A percentile compares a stretch with the other conserved stretches of the same genome.
Conservation (phyloP, 202 grass and related monocot species). For the Carex arenaria region DNA sequence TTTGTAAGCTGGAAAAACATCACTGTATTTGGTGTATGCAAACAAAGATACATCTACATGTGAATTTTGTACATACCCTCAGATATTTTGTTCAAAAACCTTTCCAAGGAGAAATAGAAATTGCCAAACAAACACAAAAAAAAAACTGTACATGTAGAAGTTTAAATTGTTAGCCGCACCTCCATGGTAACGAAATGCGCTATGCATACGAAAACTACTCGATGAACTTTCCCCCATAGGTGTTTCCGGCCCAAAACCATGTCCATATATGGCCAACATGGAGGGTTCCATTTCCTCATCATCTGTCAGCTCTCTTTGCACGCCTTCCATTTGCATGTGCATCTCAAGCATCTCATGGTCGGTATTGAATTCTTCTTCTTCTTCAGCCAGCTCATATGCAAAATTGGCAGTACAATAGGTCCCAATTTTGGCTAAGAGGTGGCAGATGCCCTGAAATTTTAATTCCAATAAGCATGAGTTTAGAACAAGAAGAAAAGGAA, state of each 20-base stretch:
- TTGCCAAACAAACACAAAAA: slow-evolving; percentile 24
- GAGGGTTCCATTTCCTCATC: slow-evolving; percentile 39
- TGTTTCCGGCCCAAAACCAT: slow-evolving; percentile 37
- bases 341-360: slow-evolving; percentile 48
- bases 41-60: neutral
- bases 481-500: neutral
- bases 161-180: slow-evolving; percentile 32
- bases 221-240: slow-evolving; percentile 42
- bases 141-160: neutral
- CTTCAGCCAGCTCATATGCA: slow-evolving; percentile 59
- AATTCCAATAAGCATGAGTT: neutral
- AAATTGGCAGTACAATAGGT: slow-evolving; percentile 51
- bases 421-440: slow-evolving; percentile 67
- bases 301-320: slow-evolving; percentile 36
- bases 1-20: neutral
- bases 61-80: neutral
- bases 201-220: slow-evolving; percentile 29
- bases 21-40: neutral
- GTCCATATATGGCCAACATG: slow-evolving; percentile 44
- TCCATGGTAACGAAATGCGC: slow-evolving; percentile 41
- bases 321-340: slow-evolving; percentile 35
- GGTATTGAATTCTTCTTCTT: slow-evolving; percentile 61
- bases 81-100: neutral
- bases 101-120: neutral
- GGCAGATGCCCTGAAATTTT: slow-evolving; percentile 69